Base-by-base conservation (phyloP, 1,284 basidiomycete genomes). In the Chalciporus sp. region DNA sequence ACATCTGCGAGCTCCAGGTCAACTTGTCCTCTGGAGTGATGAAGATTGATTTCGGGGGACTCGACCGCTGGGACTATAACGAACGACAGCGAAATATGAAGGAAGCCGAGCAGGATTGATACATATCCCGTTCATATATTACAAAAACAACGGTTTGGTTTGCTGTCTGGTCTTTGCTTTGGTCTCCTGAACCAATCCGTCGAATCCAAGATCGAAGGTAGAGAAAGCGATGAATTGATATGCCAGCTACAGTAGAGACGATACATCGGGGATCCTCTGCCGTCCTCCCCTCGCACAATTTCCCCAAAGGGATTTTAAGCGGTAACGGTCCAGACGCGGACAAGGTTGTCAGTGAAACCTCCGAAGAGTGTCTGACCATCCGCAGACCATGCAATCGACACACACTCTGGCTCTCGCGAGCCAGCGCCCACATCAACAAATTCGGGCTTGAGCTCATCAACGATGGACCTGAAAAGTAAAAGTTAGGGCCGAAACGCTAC, bases 361-460 rank as follows among this genome's bases (percentile, higher is more conserved):
- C 90, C 93, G 73, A 97, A 98, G 62, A 99, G 84, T 53, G 94
- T 97, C 80, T 96, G 93, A 60, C 96, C 96, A 74, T 98, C 96
- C 57, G 96, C 88, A 57, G 95, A 98, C 97, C 97, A 99, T 62
- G 97, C 93, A 67, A 99, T 93, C 53, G 95, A 98, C 53, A 95
- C 91, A 76, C 94, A 96, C 80, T 98, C 94, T 45, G 97, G 95
- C 68, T 93, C 91, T 68, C 87, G 85, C 50, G 90, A 84, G 65
- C 88, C 87, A 65, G 88, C 86, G 62, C 85, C 81, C 60, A 89
- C 82, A 68, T 92, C 89, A 56, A 84, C 82, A 72, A 92, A 95
- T 68, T 94, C 90, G 58, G 94, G 94, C 78, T 92, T 94, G 82
- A 99, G 92, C 81, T 99, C 95, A 71, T 98, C 97, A 61, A 99